These are phyloP conservation scores for Oryza nivara DNA, from an alignment of 176 grass and related monocot genomes.

Conservation along the genomic window DNA sequence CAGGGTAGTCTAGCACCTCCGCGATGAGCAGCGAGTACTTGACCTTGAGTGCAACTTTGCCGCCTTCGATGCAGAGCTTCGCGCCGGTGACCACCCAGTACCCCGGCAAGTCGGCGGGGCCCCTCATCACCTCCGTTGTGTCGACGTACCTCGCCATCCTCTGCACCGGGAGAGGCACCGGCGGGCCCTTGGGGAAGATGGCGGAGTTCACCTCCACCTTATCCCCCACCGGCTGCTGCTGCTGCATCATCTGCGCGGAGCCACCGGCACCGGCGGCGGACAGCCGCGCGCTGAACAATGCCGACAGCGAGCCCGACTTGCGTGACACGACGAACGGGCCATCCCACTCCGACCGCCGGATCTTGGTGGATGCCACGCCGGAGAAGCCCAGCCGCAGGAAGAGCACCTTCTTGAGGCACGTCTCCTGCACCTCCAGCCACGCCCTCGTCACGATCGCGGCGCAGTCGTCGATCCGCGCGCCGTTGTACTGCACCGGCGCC, in stretches of 20 bases:
- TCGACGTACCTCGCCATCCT: slow-evolving; percentile 82
- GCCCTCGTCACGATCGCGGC: slow-evolving; percentile 85
- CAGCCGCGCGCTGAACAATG: slow-evolving; percentile 59
- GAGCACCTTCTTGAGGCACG: slow-evolving; percentile 80
- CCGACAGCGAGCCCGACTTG: slow-evolving; percentile 70
- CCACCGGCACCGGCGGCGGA: slow-evolving; percentile 33
- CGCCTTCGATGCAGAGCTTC: slow-evolving; percentile 74
- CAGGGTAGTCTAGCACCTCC: slow-evolving; percentile 47
- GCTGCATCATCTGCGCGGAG: neutral
- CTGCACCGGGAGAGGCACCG: slow-evolving; percentile 74
- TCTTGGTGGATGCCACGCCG: slow-evolving; percentile 66
- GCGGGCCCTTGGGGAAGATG: slow-evolving; percentile 83
- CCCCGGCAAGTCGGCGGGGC: slow-evolving; percentile 75
- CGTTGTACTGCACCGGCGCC: slow-evolving; percentile 72
- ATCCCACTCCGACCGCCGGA: slow-evolving; percentile 87
- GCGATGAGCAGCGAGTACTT: slow-evolving; percentile 87
- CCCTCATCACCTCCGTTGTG: slow-evolving; percentile 69
- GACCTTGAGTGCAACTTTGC: slow-evolving; percentile 69
- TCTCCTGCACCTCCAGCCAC: slow-evolving; percentile 82
- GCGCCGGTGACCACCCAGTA: slow-evolving; percentile 92
- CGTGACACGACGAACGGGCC: slow-evolving; percentile 41
- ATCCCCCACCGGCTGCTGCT: neutral
- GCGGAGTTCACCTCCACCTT: slow-evolving; percentile 89
- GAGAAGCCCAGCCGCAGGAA: slow-evolving; percentile 89
- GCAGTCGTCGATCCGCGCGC: slow-evolving; percentile 69